Base-by-base conservation (phyloP, 352 stramenopile species). In the Pythium utonaiense region DNA sequence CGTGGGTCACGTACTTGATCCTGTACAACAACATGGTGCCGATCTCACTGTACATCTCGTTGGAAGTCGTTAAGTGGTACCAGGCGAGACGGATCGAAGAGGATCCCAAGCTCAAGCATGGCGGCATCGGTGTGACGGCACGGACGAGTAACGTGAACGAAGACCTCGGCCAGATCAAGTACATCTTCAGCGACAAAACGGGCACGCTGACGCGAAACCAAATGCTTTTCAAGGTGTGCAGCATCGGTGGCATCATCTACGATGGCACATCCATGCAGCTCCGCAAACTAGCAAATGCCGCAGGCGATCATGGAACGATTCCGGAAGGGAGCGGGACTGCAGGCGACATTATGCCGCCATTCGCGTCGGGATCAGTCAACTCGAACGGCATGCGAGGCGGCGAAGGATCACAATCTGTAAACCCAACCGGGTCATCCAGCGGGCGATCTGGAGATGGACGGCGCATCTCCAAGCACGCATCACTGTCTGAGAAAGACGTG, bases 111-210 rank as follows among this genome's bases (percentile, higher is more conserved):
- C 87, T 95, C 66, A 66, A 67, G 12, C 87, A 74, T 21, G 27
- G 65, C 0, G 84, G 75, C 0, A 70, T 74, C 9, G 77, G 79
- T 0, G 89, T 96, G 0, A 89, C 87, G n/a, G 95, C 88, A 5
- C 86, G 95, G 0, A 97, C 88, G 0, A 97, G 91, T 16, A 96
- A 97, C 51, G 88, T 98, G 47, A 97, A 97, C 38, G 95, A 97
- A 76, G 91, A 98, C 53, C 73, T 98, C 2, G 98, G 97, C 0
- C 91, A 98, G 77, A 97, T 99, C 64, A 93, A 98, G 61, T 99
- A 99, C 73, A 95, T 99, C 13, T 99, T 99, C 73, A 98, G 84
- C 17, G 98, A 99, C 70, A 99, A 99, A 70, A 99, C 97, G 1
- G 98, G 98, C 8, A 99, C 98, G 4, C 72, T 99, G 17, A 99